Base-by-base conservation (phyloP, 2,329 filamentous ascomycete genomes). In the Xylaria sp. region DNA sequence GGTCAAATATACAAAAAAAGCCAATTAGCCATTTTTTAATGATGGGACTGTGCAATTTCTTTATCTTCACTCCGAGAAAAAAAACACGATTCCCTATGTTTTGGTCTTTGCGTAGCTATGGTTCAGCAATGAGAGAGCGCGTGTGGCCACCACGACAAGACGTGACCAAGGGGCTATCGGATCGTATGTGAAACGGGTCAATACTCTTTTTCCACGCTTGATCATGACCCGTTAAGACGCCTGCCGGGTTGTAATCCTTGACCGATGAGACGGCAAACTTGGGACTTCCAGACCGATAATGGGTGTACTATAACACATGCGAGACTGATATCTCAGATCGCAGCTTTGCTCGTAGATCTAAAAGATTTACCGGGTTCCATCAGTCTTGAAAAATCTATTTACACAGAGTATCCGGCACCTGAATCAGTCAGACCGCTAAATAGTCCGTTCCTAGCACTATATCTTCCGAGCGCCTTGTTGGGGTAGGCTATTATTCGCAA, bases 151-250 rank as follows among this genome's bases (percentile, higher is more conserved):
- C 15, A 44, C 23, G 41, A 55, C 37, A 46, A 46, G 20, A 39
- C 3, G 4, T 37, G 13, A n/a, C 44, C n/a, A 46, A 46, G 50
- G 23, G 39, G 37, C 18, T 50, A 28, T 39, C 41, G 1, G 7
- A 56, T 50, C n/a, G 44, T 31, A 18, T 44, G 62, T 65, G 44
- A 58, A 41, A 58, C 44, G 50, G 46, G 44, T 50, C 28, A 50
- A 20, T 60, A 28, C 57, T 60, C 57, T 20, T 23, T 48, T 23
- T 34, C 3, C 10, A 44, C 28, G 3, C 39, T 31, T 18, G 41
- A 23, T 25, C 15, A 34, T 48, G 10, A 37, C 37, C 55, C 37
- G 10, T 15, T 41, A 44, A 44, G 37, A 8, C 4, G 9, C 18
- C 20, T 56, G 31, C 34, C 15, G 15, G 23, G 13, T 15, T 31